phyloP scores from a whole-genome alignment of 768 basidiomycete genomes.

The Lyophyllum decastes region DNA sequence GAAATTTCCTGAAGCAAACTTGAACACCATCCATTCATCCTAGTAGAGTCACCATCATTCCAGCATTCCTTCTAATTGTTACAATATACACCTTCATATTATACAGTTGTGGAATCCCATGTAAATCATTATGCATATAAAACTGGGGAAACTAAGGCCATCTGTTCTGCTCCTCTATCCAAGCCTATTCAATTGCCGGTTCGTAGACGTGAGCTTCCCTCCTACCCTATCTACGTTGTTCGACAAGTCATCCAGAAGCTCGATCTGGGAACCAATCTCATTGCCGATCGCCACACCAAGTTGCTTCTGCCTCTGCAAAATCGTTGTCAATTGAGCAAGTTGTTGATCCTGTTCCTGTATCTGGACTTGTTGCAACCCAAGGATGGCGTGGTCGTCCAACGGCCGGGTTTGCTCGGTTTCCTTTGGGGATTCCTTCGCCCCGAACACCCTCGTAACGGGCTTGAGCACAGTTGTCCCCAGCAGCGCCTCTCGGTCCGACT shows the following conservation, averaged over 20 bases:
- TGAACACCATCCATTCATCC: conserved; percentile 13
- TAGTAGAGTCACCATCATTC: conserved; percentile 14
- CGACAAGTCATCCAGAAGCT: conserved; percentile 79
- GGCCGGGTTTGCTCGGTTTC: conserved; percentile 89
- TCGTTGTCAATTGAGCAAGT: conserved; percentile 75
- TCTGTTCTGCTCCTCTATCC: conserved; percentile 36
- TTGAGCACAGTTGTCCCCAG: conserved; percentile 47
- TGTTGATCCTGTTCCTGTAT: conserved; percentile 85
- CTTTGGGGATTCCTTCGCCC: conserved; percentile 54
- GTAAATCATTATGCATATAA: conserved; percentile 4
- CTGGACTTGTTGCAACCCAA: conserved; percentile 78
- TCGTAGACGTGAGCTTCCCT: conserved; percentile 75
- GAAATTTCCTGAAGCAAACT: conserved; percentile 46
- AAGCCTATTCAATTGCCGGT: conserved; percentile 80
- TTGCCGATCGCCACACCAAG: conserved; percentile 84
- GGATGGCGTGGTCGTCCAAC: conserved; percentile 78
- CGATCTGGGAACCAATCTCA: conserved; percentile 84
- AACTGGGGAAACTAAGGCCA: not conserved
- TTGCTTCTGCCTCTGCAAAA: conserved; percentile 82
- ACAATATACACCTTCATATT: conserved; percentile 14
- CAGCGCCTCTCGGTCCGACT: conserved; percentile 66
- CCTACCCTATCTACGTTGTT: conserved; percentile 77
- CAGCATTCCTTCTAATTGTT: conserved; percentile 16
- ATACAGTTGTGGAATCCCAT: conserved; percentile 9
- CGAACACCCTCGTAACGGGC: conserved; percentile 79